Percentiles rank a stretch among this genome's conserved stretches.
phyloP scores from a whole-genome alignment of 164 flowering plant genomes.

The Amborella trichopoda region DNA sequence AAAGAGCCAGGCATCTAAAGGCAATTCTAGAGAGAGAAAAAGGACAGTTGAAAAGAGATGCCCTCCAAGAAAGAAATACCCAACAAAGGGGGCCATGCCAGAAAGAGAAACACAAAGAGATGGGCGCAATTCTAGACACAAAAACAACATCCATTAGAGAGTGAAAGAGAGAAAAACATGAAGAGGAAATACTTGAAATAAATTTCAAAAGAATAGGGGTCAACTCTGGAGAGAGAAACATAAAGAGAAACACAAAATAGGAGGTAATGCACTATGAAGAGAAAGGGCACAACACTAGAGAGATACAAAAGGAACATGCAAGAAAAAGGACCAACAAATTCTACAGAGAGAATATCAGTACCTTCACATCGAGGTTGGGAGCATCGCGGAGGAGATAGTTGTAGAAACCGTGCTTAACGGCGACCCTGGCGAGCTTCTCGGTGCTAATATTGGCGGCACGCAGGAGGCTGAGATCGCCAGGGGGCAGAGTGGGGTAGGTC shows the following conservation, averaged over 20 bases:
- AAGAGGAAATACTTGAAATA: too few species aligned
- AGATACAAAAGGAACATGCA: neutral
- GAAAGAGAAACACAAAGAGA: too few species aligned
- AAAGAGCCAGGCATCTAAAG: too few species aligned
- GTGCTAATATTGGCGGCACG: conserved; percentile 25
- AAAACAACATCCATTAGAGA: too few species aligned
- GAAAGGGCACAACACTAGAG: neutral
- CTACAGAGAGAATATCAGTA: conserved; percentile 5
- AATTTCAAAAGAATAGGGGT: neutral
- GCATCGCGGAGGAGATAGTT: conserved; percentile 41
- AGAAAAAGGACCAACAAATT: too few species aligned
- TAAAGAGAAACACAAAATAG: neutral
- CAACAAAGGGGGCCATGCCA: too few species aligned
- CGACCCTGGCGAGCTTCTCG: conserved; percentile 23
- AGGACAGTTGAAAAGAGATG: too few species aligned
- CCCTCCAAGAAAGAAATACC: too few species aligned
- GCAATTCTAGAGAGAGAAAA: too few species aligned
- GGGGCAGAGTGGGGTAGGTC: conserved; percentile 15
- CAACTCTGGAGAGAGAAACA: too few species aligned
- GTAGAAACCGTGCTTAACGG: conserved; percentile 26
- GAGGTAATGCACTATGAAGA: neutral
- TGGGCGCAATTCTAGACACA: too few species aligned
- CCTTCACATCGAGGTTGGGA: conserved; percentile 40
- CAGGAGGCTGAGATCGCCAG: conserved; percentile 16
- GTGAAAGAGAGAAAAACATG: too few species aligned